phyloP scores from a whole-genome alignment of 768 basidiomycete species.

The Tricholoma saponaceum region DNA sequence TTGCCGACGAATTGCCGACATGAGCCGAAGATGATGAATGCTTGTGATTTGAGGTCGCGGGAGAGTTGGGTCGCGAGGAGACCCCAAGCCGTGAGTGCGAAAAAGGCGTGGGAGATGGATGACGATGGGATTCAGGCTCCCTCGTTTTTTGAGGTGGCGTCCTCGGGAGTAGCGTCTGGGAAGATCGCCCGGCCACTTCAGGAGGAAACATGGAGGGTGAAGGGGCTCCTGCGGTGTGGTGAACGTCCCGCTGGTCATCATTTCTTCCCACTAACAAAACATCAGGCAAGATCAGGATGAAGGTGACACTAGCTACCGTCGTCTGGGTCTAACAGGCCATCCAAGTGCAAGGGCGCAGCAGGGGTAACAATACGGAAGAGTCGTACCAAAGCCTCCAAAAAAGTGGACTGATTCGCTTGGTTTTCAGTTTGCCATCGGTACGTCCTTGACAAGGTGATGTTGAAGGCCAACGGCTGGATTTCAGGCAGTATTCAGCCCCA shows the following conservation, averaged over 20 bases:
- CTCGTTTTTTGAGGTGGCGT: background rate
- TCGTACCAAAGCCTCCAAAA: constrained; percentile 63
- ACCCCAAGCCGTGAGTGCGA: constrained; percentile 19
- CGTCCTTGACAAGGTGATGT: constrained; percentile 82
- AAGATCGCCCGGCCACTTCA: background rate
- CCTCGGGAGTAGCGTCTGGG: background rate
- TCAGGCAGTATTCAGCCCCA: constrained; percentile 10
- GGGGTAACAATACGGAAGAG: constrained; percentile 50
- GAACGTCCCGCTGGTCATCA: background rate
- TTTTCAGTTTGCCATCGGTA: constrained; percentile 90
- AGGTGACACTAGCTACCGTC: constrained; percentile 22
- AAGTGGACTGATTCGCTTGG: constrained; percentile 63
- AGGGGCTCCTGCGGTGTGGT: background rate
- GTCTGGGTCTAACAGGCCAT: constrained; percentile 49
- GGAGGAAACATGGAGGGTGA: background rate
- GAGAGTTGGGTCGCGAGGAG: constrained; percentile 12
- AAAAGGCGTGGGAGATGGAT: constrained; percentile 14
- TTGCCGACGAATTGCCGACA: background rate
- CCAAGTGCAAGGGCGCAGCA: constrained; percentile 48
- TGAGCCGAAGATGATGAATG: background rate
- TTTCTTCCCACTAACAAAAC: background rate
- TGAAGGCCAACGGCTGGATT: constrained; percentile 59
- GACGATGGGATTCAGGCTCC: constrained; percentile 1
- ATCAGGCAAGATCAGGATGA: background rate
- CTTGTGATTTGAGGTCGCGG: background rate